These are phyloP conservation scores for Podospora anserina DNA, from an alignment of 495 filamentous ascomycete genomes.

Conservation along the genomic window DNA sequence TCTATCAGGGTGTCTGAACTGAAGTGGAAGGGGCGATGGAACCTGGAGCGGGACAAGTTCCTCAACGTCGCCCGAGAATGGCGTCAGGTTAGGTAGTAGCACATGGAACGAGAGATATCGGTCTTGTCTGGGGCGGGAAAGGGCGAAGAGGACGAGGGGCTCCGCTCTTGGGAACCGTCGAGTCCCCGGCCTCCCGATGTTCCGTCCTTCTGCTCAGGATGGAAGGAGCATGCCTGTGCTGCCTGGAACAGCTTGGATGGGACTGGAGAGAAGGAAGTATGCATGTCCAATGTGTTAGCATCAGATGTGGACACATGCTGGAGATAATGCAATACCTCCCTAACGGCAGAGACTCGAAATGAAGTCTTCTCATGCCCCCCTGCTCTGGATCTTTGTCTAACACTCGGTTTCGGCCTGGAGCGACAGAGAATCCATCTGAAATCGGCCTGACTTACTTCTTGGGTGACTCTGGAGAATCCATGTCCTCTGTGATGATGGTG, in stretches of 20 bases:
- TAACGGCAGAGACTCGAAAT: neutral
- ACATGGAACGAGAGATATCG: neutral
- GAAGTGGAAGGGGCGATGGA: neutral
- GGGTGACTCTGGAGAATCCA: neutral
- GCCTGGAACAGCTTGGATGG: neutral
- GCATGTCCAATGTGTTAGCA: neutral
- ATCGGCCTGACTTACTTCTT: neutral
- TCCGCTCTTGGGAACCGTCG: neutral
- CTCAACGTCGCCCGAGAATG: neutral
- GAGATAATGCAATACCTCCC: neutral
- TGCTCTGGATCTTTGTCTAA: neutral
- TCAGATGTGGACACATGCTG: neutral
- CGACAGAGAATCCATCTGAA: neutral
- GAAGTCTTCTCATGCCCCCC: neutral
- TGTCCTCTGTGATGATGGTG: neutral
- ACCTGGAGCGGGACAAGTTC: neutral
- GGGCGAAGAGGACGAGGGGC: neutral
- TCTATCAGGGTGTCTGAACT: constrained; percentile 1
- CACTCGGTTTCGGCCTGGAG: neutral
- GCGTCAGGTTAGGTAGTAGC: neutral
- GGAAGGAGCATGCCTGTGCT: neutral
- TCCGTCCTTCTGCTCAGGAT: neutral
- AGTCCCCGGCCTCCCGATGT: neutral
- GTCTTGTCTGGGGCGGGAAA: neutral
- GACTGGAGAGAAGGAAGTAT: neutral